Conservation (phyloP, 352 stramenopile species). For the Phytophthora pluvialis region DNA sequence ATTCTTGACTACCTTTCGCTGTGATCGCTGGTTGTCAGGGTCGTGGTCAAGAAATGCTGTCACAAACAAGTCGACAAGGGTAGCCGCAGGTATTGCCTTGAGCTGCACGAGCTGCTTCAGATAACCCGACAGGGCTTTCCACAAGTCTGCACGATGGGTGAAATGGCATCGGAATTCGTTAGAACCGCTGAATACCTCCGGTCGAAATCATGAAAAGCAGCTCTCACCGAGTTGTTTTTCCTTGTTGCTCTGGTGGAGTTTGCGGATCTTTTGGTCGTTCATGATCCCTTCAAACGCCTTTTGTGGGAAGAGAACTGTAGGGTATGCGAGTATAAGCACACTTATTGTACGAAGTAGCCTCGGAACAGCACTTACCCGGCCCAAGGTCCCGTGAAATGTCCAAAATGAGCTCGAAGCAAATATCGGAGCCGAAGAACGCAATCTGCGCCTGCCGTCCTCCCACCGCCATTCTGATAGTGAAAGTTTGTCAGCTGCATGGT, state of each 20-base stretch:
- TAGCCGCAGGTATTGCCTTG: conserved; percentile 44
- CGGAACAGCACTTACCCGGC: conserved; percentile 39
- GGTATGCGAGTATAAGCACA: neutral
- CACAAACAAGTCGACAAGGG: conserved; percentile 57
- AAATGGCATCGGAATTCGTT: neutral
- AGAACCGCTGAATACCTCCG: neutral
- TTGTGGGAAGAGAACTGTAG: conserved; percentile 64
- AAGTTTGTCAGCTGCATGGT: conserved; percentile 1
- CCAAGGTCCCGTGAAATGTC: conserved; percentile 68
- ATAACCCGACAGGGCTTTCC: conserved; percentile 64
- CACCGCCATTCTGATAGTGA: conserved; percentile 62
- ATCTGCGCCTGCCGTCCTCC: conserved; percentile 75
- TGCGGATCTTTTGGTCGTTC: conserved; percentile 79
- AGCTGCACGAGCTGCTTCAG: conserved; percentile 62
- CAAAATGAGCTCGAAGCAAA: conserved; percentile 80
- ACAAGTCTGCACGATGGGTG: conserved; percentile 53
- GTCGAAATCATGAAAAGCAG: neutral
- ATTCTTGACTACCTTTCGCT: conserved; percentile 57
- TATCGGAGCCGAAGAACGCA: conserved; percentile 75
- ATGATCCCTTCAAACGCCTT: conserved; percentile 86
- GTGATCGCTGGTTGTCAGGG: conserved; percentile 58
- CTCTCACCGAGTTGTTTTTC: conserved; percentile 66
- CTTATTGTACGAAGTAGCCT: neutral
- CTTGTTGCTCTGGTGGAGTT: conserved; percentile 75
- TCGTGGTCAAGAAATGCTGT: conserved; percentile 66